phyloP scores from a whole-genome alignment of 2,329 filamentous ascomycete species.

The Phaeosphaeriaceae sp. region DNA sequence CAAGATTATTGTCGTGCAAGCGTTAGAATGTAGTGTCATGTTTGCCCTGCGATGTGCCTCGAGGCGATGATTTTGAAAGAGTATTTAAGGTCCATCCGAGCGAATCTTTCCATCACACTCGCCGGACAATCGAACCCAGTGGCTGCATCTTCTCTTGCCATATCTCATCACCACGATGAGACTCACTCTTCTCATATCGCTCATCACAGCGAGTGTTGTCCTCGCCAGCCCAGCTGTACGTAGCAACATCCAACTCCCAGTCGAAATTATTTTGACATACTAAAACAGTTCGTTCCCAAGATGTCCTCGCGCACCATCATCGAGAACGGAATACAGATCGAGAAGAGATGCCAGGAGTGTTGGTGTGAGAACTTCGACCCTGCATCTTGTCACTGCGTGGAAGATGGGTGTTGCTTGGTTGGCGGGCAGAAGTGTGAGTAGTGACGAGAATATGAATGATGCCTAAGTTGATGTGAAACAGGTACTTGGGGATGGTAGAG shows the following conservation, averaged over 20 bases:
- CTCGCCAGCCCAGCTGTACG: neutral
- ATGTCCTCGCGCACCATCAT: neutral
- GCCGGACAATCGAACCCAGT: too few relatives aligned
- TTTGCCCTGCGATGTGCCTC: too few relatives aligned
- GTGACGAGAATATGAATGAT: neutral
- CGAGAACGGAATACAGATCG: neutral
- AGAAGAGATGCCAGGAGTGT: neutral
- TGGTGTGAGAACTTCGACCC: neutral
- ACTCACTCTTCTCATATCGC: neutral
- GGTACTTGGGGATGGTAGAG: neutral
- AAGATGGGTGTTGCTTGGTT: neutral
- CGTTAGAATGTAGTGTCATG: too few relatives aligned
- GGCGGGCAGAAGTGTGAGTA: neutral
- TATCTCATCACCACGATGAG: neutral
- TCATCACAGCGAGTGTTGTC: neutral
- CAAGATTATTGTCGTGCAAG: too few relatives aligned
- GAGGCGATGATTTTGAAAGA: neutral
- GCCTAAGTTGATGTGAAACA: neutral
- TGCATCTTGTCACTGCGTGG: neutral
- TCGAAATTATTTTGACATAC: neutral
- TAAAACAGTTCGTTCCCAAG: neutral
- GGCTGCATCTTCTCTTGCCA: neutral
- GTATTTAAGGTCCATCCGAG: neutral
- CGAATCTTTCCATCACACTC: neutral
- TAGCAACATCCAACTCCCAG: neutral